These are phyloP conservation scores for Starmerella cellae DNA, from an alignment of 805 yeast genomes.

Conservation along the genomic window DNA sequence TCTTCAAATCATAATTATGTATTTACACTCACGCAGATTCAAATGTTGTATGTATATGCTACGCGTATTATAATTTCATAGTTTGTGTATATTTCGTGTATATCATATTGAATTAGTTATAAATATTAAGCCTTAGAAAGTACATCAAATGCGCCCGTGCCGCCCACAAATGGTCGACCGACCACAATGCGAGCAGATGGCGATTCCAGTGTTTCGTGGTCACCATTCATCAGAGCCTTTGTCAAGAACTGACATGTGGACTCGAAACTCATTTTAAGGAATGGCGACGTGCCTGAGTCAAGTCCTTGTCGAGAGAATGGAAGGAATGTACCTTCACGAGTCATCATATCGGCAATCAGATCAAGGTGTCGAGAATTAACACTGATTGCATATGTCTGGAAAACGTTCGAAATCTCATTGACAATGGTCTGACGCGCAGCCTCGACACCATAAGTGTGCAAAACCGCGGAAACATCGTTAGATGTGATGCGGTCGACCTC, in stretches of 20 bases:
- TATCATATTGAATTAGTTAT: too few relatives aligned
- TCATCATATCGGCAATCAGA: constrained; percentile 96
- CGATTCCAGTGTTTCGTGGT: constrained; percentile 70
- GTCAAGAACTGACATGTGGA: constrained; percentile 96
- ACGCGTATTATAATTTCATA: not conserved
- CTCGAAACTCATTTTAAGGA: constrained; percentile 98
- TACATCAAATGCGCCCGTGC: constrained; percentile 92
- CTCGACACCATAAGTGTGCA: constrained; percentile 91
- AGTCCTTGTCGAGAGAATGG: constrained; percentile 98
- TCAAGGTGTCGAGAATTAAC: constrained; percentile 91
- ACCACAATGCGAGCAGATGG: constrained; percentile 90
- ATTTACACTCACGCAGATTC: too few relatives aligned
- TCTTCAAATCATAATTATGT: too few relatives aligned
- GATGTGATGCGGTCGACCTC: constrained; percentile 81
- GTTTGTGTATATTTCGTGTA: too few relatives aligned
- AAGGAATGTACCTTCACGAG: constrained; percentile 91
- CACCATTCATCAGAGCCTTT: constrained; percentile 87
- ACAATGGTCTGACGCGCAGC: constrained; percentile 98
- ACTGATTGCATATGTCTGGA: constrained; percentile 88
- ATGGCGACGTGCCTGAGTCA: constrained; percentile 86
- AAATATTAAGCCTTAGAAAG: constrained; percentile 16
- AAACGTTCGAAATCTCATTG: constrained; percentile 87
- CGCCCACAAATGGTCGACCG: constrained; percentile 82
- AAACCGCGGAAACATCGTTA: constrained; percentile 83
- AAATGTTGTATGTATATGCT: too few relatives aligned